Conservation (phyloP, 2,329 filamentous ascomycete genomes). For the Aspergillus latus region DNA sequence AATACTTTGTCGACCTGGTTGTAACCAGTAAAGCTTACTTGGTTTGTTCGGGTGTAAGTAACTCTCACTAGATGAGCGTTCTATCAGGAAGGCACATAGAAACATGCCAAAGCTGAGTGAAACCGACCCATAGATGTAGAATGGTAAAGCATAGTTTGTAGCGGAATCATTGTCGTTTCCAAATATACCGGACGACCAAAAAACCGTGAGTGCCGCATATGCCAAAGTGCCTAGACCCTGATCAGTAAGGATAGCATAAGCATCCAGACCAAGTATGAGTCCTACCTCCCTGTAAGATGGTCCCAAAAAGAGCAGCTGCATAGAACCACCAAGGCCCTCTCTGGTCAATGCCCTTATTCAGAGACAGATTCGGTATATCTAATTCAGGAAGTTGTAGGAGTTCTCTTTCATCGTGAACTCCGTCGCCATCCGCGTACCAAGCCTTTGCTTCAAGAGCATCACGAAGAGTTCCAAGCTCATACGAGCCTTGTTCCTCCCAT, state of each 20-base stretch:
- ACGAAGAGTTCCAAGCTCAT: slow-evolving; percentile 29
- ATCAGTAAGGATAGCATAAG: slow-evolving; percentile 7
- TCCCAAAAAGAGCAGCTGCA: slow-evolving; percentile 28
- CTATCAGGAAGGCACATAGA: slow-evolving; percentile 37
- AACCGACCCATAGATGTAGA: slow-evolving; percentile 34
- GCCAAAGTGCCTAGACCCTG: slow-evolving; percentile 14
- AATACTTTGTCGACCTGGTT: slow-evolving; percentile 38
- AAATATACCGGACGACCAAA: slow-evolving; percentile 28
- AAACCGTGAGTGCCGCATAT: slow-evolving; percentile 33
- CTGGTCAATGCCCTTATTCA: slow-evolving; percentile 38
- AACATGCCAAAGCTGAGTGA: slow-evolving; percentile 37
- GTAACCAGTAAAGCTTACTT: slow-evolving; percentile 40
- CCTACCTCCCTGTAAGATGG: slow-evolving; percentile 31
- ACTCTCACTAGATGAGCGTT: slow-evolving; percentile 32
- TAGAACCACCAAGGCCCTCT: slow-evolving; percentile 32
- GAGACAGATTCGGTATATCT: slow-evolving; percentile 35
- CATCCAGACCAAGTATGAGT: not conserved
- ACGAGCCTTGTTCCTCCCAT: slow-evolving; percentile 34
- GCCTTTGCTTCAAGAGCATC: slow-evolving; percentile 25
- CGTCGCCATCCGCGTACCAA: slow-evolving; percentile 22
- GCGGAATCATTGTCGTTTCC: slow-evolving; percentile 27
- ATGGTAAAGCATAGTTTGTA: slow-evolving; percentile 34
- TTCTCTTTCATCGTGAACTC: slow-evolving; percentile 11
- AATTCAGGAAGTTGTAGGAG: slow-evolving; percentile 25
- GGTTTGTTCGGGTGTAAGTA: slow-evolving; percentile 25